phyloP scores from a whole-genome alignment of 2,329 filamentous ascomycete genomes.

The Fusarium vanettenii region DNA sequence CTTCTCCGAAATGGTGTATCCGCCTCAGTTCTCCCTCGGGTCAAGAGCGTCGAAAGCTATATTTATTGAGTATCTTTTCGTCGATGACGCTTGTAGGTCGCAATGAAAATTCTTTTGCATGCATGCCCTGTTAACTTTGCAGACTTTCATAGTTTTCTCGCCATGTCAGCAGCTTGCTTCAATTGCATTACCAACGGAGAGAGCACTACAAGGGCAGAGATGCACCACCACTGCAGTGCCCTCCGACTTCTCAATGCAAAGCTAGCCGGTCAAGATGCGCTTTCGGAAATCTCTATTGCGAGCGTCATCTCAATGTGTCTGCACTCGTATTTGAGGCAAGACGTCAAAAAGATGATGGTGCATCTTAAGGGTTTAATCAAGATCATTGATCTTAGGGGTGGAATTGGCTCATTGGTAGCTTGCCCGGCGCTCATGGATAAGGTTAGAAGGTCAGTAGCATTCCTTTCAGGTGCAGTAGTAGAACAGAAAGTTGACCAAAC shows the following conservation, averaged over 20 bases:
- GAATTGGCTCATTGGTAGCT: not conserved
- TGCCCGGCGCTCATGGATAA: not conserved
- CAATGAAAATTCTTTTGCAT: not conserved
- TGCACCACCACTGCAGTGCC: not conserved
- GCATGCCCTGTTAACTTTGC: not conserved
- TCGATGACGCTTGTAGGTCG: not conserved
- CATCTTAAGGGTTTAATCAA: not conserved
- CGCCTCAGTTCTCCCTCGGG: not conserved
- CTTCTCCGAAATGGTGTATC: not conserved
- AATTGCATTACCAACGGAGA: not conserved
- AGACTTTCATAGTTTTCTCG: constrained; percentile 1
- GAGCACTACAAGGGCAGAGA: not conserved
- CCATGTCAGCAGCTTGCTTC: not conserved
- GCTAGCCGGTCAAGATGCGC: not conserved
- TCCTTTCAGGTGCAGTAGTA: not conserved
- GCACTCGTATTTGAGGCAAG: not conserved
- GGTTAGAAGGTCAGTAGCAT: not conserved
- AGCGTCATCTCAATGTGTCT: not conserved
- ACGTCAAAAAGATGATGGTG: not conserved
- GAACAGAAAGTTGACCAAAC: not conserved
- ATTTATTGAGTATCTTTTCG: not conserved
- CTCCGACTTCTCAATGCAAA: not conserved
- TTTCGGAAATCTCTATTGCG: not conserved
- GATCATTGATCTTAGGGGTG: not conserved
- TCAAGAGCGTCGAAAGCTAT: not conserved